These are phyloP conservation scores for Daldinia caldariorum DNA, from an alignment of 495 filamentous ascomycete species.

Conservation along the genomic window DNA sequence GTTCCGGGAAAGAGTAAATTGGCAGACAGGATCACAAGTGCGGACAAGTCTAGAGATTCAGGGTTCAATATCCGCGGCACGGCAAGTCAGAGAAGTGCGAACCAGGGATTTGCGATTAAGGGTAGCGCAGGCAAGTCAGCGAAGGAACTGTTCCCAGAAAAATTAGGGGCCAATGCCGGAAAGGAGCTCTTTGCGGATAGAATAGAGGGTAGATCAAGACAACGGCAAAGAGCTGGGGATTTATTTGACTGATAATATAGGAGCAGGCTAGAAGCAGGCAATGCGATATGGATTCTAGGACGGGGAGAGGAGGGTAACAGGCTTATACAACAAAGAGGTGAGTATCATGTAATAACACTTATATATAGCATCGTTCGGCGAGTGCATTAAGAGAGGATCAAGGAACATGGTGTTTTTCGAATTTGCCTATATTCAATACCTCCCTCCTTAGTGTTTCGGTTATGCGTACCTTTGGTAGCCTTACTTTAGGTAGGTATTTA, in stretches of 20 bases:
- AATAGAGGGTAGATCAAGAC: slow-evolving; percentile 56
- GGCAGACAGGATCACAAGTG: slow-evolving; percentile 35
- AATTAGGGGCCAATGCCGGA: slow-evolving; percentile 68
- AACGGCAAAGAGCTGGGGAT: slow-evolving; percentile 64
- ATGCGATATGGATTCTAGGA: background rate
- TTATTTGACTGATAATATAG: slow-evolving; percentile 56
- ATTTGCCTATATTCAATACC: background rate
- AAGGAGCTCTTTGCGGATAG: slow-evolving; percentile 75
- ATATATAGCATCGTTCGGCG: slow-evolving; percentile 1
- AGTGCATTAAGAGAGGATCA: slow-evolving; percentile 1
- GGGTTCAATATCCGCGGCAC: slow-evolving; percentile 70
- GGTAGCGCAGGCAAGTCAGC: slow-evolving; percentile 65
- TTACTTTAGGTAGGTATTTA: too few relatives aligned
- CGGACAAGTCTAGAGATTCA: slow-evolving; percentile 21
- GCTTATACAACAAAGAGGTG: background rate
- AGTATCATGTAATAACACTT: background rate
- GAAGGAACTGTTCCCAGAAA: slow-evolving; percentile 77
- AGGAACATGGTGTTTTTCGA: background rate
- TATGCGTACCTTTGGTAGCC: too few relatives aligned
- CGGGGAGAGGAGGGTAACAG: background rate
- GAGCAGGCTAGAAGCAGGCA: background rate
- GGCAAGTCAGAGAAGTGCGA: slow-evolving; percentile 56
- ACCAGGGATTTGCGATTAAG: slow-evolving; percentile 72
- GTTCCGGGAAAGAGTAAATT: slow-evolving; percentile 34
- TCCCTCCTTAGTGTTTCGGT: too few relatives aligned